phyloP scores from a whole-genome alignment of 768 basidiomycete genomes.

The Rhodosporidiobolus sp. region DNA sequence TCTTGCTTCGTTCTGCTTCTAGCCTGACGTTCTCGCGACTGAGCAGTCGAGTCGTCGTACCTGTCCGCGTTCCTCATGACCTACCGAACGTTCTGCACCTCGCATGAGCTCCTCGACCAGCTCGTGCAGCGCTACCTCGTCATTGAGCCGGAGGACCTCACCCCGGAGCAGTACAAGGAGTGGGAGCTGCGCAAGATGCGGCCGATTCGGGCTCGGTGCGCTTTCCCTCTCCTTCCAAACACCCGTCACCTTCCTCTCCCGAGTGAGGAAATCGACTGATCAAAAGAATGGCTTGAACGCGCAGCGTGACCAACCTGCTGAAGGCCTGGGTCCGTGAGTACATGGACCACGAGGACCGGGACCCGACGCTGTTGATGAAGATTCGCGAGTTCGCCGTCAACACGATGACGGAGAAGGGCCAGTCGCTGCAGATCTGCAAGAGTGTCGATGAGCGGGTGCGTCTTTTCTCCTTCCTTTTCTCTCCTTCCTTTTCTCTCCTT shows the following conservation, averaged over 20 bases:
- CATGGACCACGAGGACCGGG: constrained; percentile 70
- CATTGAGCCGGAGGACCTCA: constrained; percentile 61
- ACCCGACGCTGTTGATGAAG: constrained; percentile 70
- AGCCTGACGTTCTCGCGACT: constrained; percentile 48
- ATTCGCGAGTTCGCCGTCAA: constrained; percentile 68
- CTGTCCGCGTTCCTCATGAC: constrained; percentile 80
- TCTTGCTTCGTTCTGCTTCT: constrained; percentile 1
- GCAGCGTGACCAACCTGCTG: constrained; percentile 82
- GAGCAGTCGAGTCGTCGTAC: constrained; percentile 68
- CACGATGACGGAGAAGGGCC: constrained; percentile 37
- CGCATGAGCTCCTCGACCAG: constrained; percentile 75
- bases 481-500: too few species aligned
- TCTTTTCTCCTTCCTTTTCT: background rate
- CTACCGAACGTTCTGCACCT: constrained; percentile 86
- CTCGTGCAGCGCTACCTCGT: constrained; percentile 77
- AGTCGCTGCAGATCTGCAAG: constrained; percentile 41
- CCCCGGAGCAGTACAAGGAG: constrained; percentile 60
- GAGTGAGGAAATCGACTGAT: too few species aligned
- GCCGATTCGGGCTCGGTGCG: constrained; percentile 79
- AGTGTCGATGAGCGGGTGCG: constrained; percentile 42
- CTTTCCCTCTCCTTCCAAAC: background rate
- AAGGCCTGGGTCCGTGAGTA: constrained; percentile 81
- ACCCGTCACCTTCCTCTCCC: background rate
- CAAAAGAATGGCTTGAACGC: too few species aligned
- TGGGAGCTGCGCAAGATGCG: constrained; percentile 85